These are phyloP conservation scores for Rhizomucor pusillus DNA, from an alignment of 371 early-diverging fungal genomes.

Conservation along the genomic window DNA sequence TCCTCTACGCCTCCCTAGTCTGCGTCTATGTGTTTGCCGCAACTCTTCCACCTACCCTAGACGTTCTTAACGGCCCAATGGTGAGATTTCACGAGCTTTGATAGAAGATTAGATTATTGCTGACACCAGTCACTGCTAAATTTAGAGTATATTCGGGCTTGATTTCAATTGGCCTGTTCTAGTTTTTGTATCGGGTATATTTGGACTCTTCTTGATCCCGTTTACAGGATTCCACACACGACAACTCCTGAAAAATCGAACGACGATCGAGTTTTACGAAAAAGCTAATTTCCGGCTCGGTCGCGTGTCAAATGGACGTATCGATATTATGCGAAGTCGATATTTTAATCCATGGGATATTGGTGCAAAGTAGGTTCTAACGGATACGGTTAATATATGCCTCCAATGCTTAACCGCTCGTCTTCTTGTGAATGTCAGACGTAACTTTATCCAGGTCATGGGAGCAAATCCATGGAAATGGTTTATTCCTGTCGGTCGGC, in stretches of 20 bases:
- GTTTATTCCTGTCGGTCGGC: conserved; percentile 57
- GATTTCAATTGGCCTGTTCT: conserved; percentile 44
- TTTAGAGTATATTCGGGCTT: conserved; percentile 33
- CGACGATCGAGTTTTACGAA: conserved; percentile 70
- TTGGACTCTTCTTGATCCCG: conserved; percentile 55
- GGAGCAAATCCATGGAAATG: conserved; percentile 49
- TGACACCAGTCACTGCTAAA: background rate
- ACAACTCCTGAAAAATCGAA: conserved; percentile 55
- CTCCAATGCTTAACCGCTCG: background rate
- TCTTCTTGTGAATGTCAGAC: background rate
- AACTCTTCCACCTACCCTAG: conserved; percentile 29
- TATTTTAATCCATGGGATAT: conserved; percentile 65
- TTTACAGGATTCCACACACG: conserved; percentile 58
- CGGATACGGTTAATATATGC: background rate
- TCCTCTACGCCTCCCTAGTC: conserved; percentile 52
- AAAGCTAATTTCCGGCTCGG: conserved; percentile 42
- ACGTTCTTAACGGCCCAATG: conserved; percentile 32
- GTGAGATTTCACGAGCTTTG: conserved; percentile 10
- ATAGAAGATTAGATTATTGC: background rate
- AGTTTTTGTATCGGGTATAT: conserved; percentile 54
- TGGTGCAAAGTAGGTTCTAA: conserved; percentile 39
- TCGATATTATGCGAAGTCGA: conserved; percentile 40
- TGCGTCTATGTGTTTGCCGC: conserved; percentile 50
- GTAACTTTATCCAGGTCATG: conserved; percentile 59
- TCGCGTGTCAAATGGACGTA: conserved; percentile 10